Conservation (phyloP, 306 rosid genomes). For the Prunus davidiana region DNA sequence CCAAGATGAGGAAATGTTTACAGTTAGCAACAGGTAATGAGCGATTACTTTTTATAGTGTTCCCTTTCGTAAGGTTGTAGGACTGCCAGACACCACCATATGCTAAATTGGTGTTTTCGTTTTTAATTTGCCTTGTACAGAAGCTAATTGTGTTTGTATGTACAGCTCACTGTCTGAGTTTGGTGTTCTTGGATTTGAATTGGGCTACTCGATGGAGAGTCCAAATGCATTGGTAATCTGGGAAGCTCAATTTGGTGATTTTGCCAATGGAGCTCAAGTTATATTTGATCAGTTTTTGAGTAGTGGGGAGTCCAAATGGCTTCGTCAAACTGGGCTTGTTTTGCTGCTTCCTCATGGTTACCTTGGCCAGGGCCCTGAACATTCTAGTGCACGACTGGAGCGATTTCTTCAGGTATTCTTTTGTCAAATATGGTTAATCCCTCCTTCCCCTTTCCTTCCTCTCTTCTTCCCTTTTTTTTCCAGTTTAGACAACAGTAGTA, state of each 20-base stretch:
- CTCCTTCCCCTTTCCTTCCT: not conserved
- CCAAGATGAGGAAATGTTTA: constrained; percentile 90
- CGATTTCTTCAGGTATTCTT: constrained; percentile 82
- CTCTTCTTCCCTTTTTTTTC: not conserved
- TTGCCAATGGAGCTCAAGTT: constrained; percentile 95
- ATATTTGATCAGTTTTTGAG: constrained; percentile 91
- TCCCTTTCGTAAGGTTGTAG: not conserved
- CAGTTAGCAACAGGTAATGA: constrained; percentile 94
- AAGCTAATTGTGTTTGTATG: constrained; percentile 14
- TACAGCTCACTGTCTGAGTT: constrained; percentile 93
- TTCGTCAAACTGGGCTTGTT: constrained; percentile 93
- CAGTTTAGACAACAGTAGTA: not conserved
- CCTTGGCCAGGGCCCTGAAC: constrained; percentile 99
- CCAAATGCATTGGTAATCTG: constrained; percentile 91
- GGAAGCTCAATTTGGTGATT: constrained; percentile 99
- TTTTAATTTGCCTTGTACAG: constrained; percentile 15
- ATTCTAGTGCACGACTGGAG: constrained; percentile 87
- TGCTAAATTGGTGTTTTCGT: not conserved
- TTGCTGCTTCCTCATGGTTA: constrained; percentile 95
- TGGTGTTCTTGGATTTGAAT: constrained; percentile 96
- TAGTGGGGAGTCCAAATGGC: constrained; percentile 97
- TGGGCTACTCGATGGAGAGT: constrained; percentile 97
- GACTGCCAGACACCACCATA: not conserved
- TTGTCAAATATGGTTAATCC: not conserved
- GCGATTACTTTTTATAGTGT: constrained; percentile 3